Evolutionary conservation across 225 moss, liverwort and hornwort genomes (phyloP).

Genomic region (Thuidium tamariscinum): DNA sequence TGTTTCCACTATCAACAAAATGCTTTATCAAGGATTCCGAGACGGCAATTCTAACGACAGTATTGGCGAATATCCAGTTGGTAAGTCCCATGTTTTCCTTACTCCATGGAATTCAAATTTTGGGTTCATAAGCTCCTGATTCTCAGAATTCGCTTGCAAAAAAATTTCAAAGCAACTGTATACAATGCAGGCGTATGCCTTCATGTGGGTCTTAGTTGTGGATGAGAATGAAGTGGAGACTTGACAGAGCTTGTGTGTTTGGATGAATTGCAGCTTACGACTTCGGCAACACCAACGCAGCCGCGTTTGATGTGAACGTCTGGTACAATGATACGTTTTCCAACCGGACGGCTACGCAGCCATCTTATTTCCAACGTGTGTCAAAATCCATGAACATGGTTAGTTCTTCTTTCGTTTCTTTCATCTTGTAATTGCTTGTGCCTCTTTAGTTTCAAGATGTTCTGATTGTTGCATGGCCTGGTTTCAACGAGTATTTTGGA

Average conservation of each 20-base stretch:
- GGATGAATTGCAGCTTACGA: conserved; percentile 62
- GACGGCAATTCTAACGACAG: conserved; percentile 13
- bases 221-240: neutral
- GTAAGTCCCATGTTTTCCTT: conserved; percentile 10
- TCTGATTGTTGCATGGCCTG: neutral
- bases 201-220: neutral
- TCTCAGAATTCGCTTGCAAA: neutral
- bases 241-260: neutral
- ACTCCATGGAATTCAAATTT: neutral
- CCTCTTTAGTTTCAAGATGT: neutral
- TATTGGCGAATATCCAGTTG: conserved; percentile 45
- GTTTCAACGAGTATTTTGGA: neutral
- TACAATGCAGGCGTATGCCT: neutral
- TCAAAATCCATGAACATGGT: conserved; percentile 88
- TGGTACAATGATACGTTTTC: conserved; percentile 57
- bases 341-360: conserved; percentile 5
- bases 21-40: conserved; percentile 61
- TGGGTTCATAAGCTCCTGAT: neutral
- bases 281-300: conserved; percentile 38
- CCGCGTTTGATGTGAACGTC: conserved; percentile 49
- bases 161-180: neutral
- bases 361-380: conserved; percentile 35
- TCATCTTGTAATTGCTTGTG: neutral
- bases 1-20: conserved; percentile 16
- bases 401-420: neutral